phyloP scores from a whole-genome alignment of 176 grass and related monocot genomes.

The Canna indica region DNA sequence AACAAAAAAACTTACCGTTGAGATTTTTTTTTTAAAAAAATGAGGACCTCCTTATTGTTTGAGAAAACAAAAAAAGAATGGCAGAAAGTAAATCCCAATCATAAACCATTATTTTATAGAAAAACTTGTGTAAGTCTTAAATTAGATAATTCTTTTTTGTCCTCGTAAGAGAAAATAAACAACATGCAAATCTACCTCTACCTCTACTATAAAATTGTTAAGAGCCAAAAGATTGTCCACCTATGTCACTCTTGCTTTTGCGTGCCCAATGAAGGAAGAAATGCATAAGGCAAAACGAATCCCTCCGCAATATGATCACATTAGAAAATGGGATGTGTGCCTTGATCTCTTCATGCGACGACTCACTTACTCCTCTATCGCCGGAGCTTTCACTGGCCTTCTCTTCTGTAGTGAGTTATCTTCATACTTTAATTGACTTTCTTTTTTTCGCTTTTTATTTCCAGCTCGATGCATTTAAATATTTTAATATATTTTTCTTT shows the following conservation, averaged over 20 bases:
- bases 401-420: conserved; percentile 59
- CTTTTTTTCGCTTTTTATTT: not conserved
- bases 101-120: too few relatives aligned
- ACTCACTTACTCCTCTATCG: conserved; percentile 68
- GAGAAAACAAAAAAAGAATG: too few relatives aligned
- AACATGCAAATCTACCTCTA: too few relatives aligned
- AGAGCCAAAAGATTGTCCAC: not conserved
- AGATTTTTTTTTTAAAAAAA: too few relatives aligned
- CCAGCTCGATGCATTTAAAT: too few relatives aligned
- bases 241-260: not conserved
- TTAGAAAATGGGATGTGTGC: conserved; percentile 84
- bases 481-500: not conserved
- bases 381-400: conserved; percentile 69
- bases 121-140: too few relatives aligned
- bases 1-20: too few relatives aligned
- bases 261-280: conserved; percentile 56
- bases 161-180: too few relatives aligned
- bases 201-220: too few relatives aligned
- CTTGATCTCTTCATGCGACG: conserved; percentile 86
- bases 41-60: too few relatives aligned
- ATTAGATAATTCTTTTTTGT: too few relatives aligned
- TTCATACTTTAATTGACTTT: not conserved
- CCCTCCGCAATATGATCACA: conserved; percentile 64
- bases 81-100: too few relatives aligned
- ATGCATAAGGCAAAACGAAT: conserved; percentile 23